Conservation (phyloP, 2,329 filamentous ascomycete genomes). For the Atkinsonella texensis region DNA sequence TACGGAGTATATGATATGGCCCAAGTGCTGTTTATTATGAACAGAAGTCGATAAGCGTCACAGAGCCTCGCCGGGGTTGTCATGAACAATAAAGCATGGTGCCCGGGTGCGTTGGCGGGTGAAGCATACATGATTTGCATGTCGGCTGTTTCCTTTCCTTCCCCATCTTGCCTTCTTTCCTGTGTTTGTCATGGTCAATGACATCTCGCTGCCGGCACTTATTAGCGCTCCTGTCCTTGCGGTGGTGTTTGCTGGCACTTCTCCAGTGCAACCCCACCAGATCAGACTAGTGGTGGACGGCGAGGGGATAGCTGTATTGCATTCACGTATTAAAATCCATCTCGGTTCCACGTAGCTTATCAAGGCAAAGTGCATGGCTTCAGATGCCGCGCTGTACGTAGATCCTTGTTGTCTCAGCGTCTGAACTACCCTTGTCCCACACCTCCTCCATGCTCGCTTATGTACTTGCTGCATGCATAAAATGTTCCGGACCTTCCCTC, state of each 20-base stretch:
- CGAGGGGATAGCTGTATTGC: too few species aligned
- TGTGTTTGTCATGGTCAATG: neutral
- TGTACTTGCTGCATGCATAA: neutral
- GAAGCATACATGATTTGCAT: conserved; percentile 1
- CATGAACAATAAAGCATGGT: neutral
- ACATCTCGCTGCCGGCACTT: neutral
- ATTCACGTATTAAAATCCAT: neutral
- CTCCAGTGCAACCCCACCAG: neutral
- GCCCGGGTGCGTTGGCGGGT: neutral
- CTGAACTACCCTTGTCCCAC: conserved; percentile 12
- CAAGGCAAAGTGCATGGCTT: neutral
- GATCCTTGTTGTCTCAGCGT: conserved; percentile 6
- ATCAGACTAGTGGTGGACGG: too few species aligned
- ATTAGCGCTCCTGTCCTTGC: neutral
- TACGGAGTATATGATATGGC: too few species aligned
- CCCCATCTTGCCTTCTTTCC: neutral
- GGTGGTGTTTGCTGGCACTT: neutral
- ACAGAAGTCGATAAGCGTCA: too few species aligned
- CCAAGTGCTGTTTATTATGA: too few species aligned
- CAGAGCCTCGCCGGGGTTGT: too few species aligned
- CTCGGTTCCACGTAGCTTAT: neutral
- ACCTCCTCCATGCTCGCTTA: neutral
- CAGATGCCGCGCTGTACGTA: neutral
- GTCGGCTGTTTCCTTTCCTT: neutral
- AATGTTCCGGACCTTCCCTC: neutral